Conservation (phyloP, 306 rosid genomes). For the Dicorynia guianensis region DNA sequence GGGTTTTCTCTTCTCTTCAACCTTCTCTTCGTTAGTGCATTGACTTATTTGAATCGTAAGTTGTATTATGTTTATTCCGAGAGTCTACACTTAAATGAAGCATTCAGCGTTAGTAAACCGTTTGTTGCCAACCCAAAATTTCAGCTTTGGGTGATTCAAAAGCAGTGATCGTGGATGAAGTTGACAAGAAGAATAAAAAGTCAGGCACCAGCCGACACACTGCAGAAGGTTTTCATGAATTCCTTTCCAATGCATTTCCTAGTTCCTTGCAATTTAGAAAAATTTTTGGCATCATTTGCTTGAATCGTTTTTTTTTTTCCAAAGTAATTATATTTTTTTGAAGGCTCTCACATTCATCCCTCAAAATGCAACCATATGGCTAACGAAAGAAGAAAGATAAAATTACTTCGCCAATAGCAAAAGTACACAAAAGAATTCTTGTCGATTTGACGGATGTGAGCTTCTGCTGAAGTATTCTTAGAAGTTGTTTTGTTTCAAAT, state of each 20-base stretch:
- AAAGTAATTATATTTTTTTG: no score
- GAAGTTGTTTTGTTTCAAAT: neutral
- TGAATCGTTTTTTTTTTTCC: no score
- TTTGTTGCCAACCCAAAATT: slow-evolving; percentile 16
- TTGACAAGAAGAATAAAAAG: slow-evolving; percentile 4
- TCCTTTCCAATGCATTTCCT: neutral
- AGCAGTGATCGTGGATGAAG: slow-evolving; percentile 44
- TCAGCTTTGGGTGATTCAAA: slow-evolving; percentile 65
- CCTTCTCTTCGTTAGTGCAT: slow-evolving; percentile 56
- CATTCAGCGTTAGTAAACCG: neutral
- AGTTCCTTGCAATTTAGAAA: slow-evolving; percentile 29
- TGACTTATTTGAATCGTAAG: slow-evolving; percentile 72
- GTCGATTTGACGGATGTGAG: neutral
- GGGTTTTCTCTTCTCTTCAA: slow-evolving; percentile 75
- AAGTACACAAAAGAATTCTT: no score
- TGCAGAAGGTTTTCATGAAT: slow-evolving; percentile 23
- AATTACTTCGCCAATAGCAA: no score
- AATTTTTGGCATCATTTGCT: no score
- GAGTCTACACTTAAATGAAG: neutral
- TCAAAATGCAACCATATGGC: no score
- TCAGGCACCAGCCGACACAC: slow-evolving; percentile 10
- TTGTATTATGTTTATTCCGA: slow-evolving; percentile 25
- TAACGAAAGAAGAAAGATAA: no score
- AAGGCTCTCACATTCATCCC: no score
- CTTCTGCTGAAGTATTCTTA: neutral